Conservation (phyloP, 352 stramenopile species). For the Pythium periplocum region DNA sequence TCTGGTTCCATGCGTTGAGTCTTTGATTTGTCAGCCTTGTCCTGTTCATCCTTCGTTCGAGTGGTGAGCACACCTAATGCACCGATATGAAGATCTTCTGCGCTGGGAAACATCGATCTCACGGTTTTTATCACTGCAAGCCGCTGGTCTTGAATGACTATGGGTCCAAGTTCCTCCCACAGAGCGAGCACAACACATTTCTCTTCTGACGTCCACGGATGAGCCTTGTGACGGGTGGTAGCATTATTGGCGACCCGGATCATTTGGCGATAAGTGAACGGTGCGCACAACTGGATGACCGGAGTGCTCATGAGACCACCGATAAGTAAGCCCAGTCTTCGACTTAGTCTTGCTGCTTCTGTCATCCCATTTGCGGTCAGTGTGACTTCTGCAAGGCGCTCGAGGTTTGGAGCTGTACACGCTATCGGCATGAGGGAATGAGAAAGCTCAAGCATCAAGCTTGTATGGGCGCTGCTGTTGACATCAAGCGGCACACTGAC, state of each 20-base stretch:
- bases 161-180: constrained; percentile 42
- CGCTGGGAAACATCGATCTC: constrained; percentile 29
- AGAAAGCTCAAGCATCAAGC: constrained; percentile 40
- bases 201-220: constrained; percentile 28
- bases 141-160: constrained; percentile 32
- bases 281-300: constrained; percentile 11
- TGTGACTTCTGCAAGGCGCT: constrained; percentile 32
- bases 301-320: constrained; percentile 23
- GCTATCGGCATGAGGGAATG: constrained; percentile 36
- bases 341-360: constrained; percentile 36
- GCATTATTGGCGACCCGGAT: constrained; percentile 23
- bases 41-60: background rate
- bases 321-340: constrained; percentile 29
- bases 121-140: constrained; percentile 37
- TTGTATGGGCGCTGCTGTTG: constrained; percentile 26
- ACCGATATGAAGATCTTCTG: constrained; percentile 38
- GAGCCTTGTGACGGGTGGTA: constrained; percentile 2
- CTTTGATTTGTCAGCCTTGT: background rate
- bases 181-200: constrained; percentile 38
- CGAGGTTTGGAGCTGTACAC: constrained; percentile 21
- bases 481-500: constrained; percentile 27
- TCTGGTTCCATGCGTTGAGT: background rate
- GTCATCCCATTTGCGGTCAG: constrained; percentile 34
- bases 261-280: constrained; percentile 20
- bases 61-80: constrained; percentile 9